These are phyloP conservation scores for Trichosporon sp. DNA, from an alignment of 1,284 basidiomycete species.

Conservation along the genomic window DNA sequence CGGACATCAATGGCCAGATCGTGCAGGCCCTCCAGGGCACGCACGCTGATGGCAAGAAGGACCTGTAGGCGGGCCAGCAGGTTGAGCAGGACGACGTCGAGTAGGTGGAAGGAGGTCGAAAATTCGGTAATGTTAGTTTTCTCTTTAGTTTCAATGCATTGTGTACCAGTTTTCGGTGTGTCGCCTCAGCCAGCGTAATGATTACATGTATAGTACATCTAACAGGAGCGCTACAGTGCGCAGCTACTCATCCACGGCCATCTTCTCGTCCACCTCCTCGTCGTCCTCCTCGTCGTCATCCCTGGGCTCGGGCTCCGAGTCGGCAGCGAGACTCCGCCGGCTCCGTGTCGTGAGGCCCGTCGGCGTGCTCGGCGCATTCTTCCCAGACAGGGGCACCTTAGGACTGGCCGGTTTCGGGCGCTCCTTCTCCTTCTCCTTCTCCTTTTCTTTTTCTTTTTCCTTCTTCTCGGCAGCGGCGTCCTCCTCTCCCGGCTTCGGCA, in stretches of 20 bases:
- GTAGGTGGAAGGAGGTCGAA: no score
- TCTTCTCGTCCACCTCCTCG: background rate
- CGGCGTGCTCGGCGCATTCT: constrained; percentile 26
- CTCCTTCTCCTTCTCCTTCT: constrained; percentile 11
- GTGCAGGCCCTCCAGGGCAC: constrained; percentile 24
- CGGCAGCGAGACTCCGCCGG: background rate
- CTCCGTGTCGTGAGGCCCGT: background rate
- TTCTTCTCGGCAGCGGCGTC: background rate
- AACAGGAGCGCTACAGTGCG: background rate
- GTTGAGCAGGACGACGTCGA: no score
- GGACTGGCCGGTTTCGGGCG: background rate
- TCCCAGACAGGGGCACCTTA: constrained; percentile 34
- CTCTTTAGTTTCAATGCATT: background rate
- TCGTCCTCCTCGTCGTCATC: background rate
- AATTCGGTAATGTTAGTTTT: background rate
- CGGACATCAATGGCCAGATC: constrained; percentile 36
- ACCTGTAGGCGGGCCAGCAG: constrained; percentile 10
- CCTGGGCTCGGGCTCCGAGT: background rate
- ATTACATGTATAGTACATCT: constrained; percentile 8
- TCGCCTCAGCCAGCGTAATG: background rate
- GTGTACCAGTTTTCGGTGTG: background rate
- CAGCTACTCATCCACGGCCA: constrained; percentile 1
- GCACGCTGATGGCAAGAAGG: constrained; percentile 22
- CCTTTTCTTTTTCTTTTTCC: background rate
- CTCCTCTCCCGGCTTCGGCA: constrained; percentile 8